These are phyloP conservation scores for Barbarea vulgaris DNA, from an alignment of 345 rosid species.

Conservation along the genomic window DNA sequence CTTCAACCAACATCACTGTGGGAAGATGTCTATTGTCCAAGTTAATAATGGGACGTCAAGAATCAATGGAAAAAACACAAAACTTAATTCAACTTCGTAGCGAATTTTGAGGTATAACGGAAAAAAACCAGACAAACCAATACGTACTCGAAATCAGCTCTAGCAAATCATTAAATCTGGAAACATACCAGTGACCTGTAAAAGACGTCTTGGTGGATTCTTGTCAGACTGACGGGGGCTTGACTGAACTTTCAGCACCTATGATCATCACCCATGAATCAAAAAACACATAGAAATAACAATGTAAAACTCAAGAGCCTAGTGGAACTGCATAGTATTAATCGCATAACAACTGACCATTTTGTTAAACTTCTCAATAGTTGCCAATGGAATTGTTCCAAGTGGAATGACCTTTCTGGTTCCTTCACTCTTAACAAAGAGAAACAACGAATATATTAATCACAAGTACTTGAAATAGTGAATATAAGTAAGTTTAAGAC, in stretches of 20 bases:
- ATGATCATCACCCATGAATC: slow-evolving; percentile 19
- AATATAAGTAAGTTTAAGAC: slow-evolving; percentile 3
- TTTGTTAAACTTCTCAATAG: slow-evolving; percentile 94
- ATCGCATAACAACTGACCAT: slow-evolving; percentile 59
- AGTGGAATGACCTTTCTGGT: slow-evolving; percentile 70
- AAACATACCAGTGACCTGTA: slow-evolving; percentile 86
- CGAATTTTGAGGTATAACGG: neutral
- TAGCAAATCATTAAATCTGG: neutral
- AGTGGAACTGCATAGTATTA: too few relatives aligned
- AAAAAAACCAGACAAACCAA: neutral
- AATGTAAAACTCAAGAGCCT: neutral
- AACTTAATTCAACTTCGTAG: neutral
- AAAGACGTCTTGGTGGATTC: slow-evolving; percentile 73
- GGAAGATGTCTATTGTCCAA: slow-evolving; percentile 1
- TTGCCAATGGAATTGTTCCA: slow-evolving; percentile 86
- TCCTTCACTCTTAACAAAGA: slow-evolving; percentile 71
- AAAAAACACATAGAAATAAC: slow-evolving; percentile 1
- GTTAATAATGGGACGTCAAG: slow-evolving; percentile 5
- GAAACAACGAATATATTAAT: slow-evolving; percentile 15
- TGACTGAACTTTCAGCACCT: slow-evolving; percentile 71
- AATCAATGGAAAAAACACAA: neutral
- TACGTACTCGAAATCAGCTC: neutral
- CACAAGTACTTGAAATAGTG: neutral
- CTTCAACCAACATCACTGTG: slow-evolving; percentile 17
- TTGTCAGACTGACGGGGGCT: slow-evolving; percentile 74